These are phyloP conservation scores for Neofusicoccum kwambonambiense DNA, from an alignment of 2,329 filamentous ascomycete species.

Conservation along the genomic window DNA sequence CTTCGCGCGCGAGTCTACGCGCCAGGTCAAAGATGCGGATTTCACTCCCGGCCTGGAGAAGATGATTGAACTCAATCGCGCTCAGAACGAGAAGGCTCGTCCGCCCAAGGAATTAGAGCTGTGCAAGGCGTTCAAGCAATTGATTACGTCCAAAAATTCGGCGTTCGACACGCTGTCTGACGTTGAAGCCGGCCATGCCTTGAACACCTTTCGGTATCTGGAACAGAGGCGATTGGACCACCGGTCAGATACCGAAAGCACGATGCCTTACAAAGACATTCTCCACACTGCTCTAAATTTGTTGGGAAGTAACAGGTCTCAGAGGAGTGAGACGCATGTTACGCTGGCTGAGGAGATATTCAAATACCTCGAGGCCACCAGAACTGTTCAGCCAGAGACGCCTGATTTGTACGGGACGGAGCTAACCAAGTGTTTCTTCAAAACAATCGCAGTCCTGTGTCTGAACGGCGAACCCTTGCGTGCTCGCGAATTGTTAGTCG, in stretches of 20 bases:
- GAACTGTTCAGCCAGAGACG: background rate
- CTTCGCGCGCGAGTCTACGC: conserved; percentile 60
- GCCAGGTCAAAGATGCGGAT: conserved; percentile 59
- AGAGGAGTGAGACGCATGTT: background rate
- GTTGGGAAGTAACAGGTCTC: background rate
- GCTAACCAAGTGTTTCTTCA: background rate
- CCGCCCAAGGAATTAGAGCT: conserved; percentile 65
- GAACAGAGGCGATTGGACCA: background rate
- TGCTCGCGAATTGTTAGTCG: background rate
- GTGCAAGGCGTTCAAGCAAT: conserved; percentile 49
- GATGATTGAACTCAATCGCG: conserved; percentile 67
- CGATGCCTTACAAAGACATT: background rate
- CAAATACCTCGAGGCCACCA: background rate
- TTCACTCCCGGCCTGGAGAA: conserved; percentile 69
- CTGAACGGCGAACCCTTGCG: background rate
- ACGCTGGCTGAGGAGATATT: background rate
- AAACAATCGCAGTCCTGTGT: background rate
- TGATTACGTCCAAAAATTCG: background rate
- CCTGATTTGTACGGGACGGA: background rate
- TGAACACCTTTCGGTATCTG: conserved; percentile 51
- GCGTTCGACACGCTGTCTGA: background rate
- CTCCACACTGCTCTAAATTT: background rate
- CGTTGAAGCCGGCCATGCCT: conserved; percentile 52
- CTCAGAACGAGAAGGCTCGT: conserved; percentile 62
- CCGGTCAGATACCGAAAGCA: background rate